Evolutionary conservation across 2,329 filamentous ascomycete genomes (phyloP), one percentile per base, ranked within the genome.

Genomic region (Hymenoscyphus repandus): DNA sequence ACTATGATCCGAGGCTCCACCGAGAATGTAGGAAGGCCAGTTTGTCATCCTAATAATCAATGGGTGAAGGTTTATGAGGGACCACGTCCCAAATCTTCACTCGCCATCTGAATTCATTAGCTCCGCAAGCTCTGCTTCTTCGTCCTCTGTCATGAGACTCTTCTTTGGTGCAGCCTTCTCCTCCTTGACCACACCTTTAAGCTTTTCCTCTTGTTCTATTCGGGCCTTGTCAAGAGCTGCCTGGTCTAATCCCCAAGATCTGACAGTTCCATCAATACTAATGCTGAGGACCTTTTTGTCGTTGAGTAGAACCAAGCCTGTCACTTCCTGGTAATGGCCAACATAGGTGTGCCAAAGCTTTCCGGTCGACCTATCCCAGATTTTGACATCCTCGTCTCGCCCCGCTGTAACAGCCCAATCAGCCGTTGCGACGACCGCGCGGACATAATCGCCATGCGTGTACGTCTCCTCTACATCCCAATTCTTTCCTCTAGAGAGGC

Each of bases 271-370:
- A 70, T 99, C 93, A 60, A 97, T 95, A 57, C 88, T 83, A 49
- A 93, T 87, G 66, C 90, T 96, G 56, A 88, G 82, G 10, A 95
- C 72, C 17, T 69, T 69, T 54, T 74, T 73, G 17, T 71, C 73
- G 22, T 69, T 67, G 27, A 90, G 66, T 45, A 95, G 66, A 1
- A 86, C 74, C 39, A 97, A 70, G 33, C 85, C 89, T 1, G 90
- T 96, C 12, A 99, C 85, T 68, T 97, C 93, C 64, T 99, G 90
- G 64, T 82, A 97, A 70, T 99, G 93, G 0, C 93, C 93, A 34
- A 81, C 78, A 54, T 92, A 83, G 6, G 79, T 78, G 66, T 87
- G 87, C 64, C 86, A 79, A 31, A 95, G 72, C 65, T 85, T 82
- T 4, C 88, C 89, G 7, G 82, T 85, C 54, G 82, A 65, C 42